These are phyloP conservation scores for Cercospora sesami DNA, from an alignment of 2,329 filamentous ascomycete genomes.

Conservation along the genomic window DNA sequence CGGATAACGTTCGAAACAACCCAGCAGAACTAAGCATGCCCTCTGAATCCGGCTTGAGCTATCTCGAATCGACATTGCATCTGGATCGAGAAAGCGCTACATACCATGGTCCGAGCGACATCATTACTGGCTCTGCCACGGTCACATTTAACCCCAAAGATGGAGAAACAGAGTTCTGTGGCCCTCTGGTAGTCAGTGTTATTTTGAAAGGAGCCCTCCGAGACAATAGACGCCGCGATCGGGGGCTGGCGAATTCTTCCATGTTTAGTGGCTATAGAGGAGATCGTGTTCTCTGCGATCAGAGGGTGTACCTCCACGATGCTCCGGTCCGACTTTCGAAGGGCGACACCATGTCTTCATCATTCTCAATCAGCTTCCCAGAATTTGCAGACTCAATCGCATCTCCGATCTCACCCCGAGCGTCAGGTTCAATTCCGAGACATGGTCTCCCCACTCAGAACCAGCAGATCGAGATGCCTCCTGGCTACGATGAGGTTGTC, in stretches of 20 bases:
- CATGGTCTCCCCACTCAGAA: neutral
- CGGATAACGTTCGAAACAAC: neutral
- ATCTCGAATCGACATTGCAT: neutral
- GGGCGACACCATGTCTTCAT: neutral
- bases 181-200: neutral
- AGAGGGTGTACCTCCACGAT: neutral
- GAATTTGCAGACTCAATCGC: neutral
- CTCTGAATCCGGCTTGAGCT: neutral
- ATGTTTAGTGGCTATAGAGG: neutral
- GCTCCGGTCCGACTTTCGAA: neutral
- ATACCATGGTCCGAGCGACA: neutral
- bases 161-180: neutral
- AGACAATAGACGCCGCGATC: neutral
- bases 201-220: neutral
- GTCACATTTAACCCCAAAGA: neutral
- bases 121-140: neutral
- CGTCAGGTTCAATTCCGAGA: neutral
- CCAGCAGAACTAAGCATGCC: neutral
- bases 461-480: neutral
- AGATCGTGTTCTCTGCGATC: neutral
- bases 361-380: slow-evolving; percentile 3
- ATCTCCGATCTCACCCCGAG: neutral
- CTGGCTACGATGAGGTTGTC: neutral
- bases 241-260: neutral
- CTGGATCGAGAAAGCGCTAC: neutral